Conservation (phyloP, 805 yeast genomes). For the Candida ipomoeae region DNA sequence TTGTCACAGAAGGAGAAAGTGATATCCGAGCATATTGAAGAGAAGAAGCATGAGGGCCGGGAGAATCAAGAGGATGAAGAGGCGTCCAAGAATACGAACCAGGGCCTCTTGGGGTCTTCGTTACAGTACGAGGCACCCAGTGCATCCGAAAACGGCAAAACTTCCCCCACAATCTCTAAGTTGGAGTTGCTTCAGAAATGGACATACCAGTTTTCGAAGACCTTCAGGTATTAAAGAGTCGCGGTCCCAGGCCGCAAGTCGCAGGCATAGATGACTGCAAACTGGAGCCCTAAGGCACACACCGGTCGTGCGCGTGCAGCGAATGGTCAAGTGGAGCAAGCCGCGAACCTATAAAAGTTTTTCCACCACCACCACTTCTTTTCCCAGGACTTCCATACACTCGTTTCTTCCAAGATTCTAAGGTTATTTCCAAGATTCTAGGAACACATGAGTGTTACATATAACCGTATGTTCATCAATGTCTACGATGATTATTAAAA, state of each 20-base stretch:
- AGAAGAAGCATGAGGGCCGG: slow-evolving; percentile 3
- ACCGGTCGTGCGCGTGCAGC: neutral
- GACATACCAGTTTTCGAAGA: slow-evolving; percentile 9
- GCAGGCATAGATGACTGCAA: neutral
- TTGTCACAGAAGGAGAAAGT: slow-evolving; percentile 21
- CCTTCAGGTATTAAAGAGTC: neutral
- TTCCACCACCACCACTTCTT: neutral
- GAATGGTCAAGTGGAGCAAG: neutral
- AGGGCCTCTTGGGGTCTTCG: slow-evolving; percentile 12
- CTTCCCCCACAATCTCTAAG: neutral
- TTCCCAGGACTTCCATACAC: neutral
- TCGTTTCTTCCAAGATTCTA: neutral
- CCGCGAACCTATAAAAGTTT: neutral
- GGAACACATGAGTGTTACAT: too few relatives aligned
- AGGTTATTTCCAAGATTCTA: neutral
- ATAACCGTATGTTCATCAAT: slow-evolving; percentile 11
- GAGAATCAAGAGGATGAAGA: slow-evolving; percentile 20
- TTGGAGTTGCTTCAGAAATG: slow-evolving; percentile 11
- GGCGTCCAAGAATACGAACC: slow-evolving; percentile 7
- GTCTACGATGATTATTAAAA: slow-evolving; percentile 23
- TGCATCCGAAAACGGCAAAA: neutral
- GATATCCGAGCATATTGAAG: slow-evolving; percentile 11
- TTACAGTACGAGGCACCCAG: slow-evolving; percentile 1
- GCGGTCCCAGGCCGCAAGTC: too few relatives aligned
- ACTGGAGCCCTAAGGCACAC: neutral